Evolutionary conservation across 2,329 filamentous ascomycete genomes (phyloP), one percentile per base, ranked within the genome.

Genomic region (Aspergillus fructus): DNA sequence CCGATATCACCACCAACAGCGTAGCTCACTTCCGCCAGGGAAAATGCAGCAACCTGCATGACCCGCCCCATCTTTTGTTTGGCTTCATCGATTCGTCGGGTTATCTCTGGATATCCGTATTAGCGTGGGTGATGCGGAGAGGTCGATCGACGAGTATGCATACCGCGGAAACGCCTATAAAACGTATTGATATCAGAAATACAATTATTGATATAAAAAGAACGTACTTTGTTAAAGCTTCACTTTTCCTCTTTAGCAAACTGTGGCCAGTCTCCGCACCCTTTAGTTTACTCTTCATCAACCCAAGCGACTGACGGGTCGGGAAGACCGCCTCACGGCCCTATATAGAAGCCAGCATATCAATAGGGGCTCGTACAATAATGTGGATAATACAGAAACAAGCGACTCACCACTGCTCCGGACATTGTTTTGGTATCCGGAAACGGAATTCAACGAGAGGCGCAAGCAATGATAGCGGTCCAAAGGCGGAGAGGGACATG

Each of bases 31-130:
- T 97, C 94, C 59, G 94, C 94, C 17, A 99, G 84, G 43, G 93
- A 97, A 79, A 99, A 97, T 46, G 94, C 93, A 41, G 94, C 94
- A 71, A 99, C 96, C 76, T 97, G 93, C 94, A 99, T 99, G 39
- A 99, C 94, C 34, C 93, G 86, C 57, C 94, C 94, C 93, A 99
- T 99, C 81, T 99, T 99, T 68, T 93, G 90, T 79, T 99, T 99
- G 42, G 94, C 94, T 76, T 99, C 94, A 79, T 99, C 93, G 77
- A 99, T 99, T 71, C 94, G 89, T 74, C 88, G 87, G 49, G 94
- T 97, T 70, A 99, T 99, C 70, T 99, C 94, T 91, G 73, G 64
- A 19, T 68, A 53, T 24, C 46, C 45, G 47, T 23, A 60, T 74
- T 61, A 74, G 70, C 63, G 49, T 49, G 47, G 53, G 54, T 49